Evolutionary conservation across 1,139 yeast genomes (phyloP).

Genomic region (Diutina ranongensis): DNA sequence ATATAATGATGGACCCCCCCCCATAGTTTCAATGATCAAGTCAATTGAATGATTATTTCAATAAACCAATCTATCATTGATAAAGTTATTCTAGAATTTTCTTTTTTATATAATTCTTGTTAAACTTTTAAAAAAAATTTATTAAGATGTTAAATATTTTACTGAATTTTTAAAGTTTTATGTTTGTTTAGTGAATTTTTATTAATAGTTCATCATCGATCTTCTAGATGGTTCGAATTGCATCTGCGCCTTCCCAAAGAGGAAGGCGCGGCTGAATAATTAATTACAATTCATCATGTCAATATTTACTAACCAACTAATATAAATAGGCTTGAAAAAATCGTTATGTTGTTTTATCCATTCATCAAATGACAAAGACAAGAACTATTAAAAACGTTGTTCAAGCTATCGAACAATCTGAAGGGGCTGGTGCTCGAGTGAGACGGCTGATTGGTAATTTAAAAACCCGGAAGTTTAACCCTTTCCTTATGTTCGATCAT

Average conservation of each 20-base stretch:
- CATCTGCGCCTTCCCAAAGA: background rate
- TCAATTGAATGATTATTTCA: too few species aligned
- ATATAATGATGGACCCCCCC: too few species aligned
- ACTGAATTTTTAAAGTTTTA: background rate
- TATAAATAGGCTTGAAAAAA: background rate
- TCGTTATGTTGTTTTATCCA: background rate
- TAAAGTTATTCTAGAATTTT: too few species aligned
- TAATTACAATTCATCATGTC: too few species aligned
- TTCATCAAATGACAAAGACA: background rate
- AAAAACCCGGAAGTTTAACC: constrained; percentile 61
- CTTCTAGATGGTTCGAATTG: too few species aligned
- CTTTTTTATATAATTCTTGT: too few species aligned
- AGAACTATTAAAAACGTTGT: background rate
- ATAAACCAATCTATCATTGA: too few species aligned
- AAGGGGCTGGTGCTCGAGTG: constrained; percentile 82
- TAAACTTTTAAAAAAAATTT: too few species aligned
- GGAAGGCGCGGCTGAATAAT: background rate
- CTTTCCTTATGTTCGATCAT: constrained; percentile 79
- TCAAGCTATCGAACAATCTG: constrained; percentile 47
- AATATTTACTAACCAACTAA: background rate
- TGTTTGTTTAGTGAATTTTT: background rate
- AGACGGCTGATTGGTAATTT: constrained; percentile 70
- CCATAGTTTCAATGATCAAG: too few species aligned
- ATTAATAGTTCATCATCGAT: too few species aligned
- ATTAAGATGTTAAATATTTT: too few species aligned